Evolutionary conservation across 257 asterid species (phyloP), one percentile per base, ranked within the genome.

Genomic region (Cynanchum wilfordii): DNA sequence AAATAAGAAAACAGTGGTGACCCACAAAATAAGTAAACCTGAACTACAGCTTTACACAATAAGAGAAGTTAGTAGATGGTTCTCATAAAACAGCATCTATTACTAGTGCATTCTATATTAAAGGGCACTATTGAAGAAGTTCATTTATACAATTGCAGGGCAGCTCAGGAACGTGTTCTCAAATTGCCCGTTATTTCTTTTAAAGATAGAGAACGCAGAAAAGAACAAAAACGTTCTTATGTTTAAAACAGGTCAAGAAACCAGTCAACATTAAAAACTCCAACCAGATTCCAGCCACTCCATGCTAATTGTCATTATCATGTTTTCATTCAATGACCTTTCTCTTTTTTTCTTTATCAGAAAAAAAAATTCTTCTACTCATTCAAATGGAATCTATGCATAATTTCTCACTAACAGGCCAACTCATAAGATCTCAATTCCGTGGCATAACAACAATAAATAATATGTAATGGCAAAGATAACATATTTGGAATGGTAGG

Each of bases 401-500:
- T 51, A 36, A 62, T 27, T 64, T 30, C 47, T 54, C 17, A 40
- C 16, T 38, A 55, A 50, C 67, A 40, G 49, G 2, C 17, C 30
- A 33, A 50, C 44, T 22, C 25, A 6, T 10, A 24, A 15, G 17
- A 11, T 47, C 25, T 47, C 49, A 29, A 29, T 5, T 2, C 27
- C 0, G 24, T 24, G 38, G 68, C 45, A 59, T 55, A 42, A 20
- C 15, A 74, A 24, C 6, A 74, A 33, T 29, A 10, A 67, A 17
- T 19, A 11, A 20, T 19, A 20, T 29, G 51, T 17, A 58, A 36
- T 0, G 11, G 2, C 5, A 12, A 30, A 15, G 65, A 52, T 17
- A 58, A 68, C 55, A 73, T 70, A 67, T 50, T 70, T 73, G 50
- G 63, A 25, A 38, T 59, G 66, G 30, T 33, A 65, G 62, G 55